A percentile compares a stretch with the other conserved stretches of the same genome.
phyloP scores from a whole-genome alignment of 2,329 filamentous ascomycete species.

The Hirsutella minnesotensis region DNA sequence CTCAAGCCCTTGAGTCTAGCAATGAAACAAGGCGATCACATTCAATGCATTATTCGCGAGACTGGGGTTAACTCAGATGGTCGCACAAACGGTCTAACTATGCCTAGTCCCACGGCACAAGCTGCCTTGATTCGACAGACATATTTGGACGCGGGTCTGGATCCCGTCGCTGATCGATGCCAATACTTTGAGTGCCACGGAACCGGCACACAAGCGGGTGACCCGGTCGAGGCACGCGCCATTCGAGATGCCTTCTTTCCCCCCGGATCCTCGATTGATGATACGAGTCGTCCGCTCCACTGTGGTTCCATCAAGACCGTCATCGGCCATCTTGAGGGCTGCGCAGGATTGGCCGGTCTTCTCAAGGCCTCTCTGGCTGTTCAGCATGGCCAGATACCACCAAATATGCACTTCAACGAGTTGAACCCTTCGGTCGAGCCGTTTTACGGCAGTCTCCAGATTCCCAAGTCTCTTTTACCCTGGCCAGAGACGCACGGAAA shows the following conservation, averaged over 20 bases:
- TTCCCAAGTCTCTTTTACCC: slow-evolving; percentile 9
- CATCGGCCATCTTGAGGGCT: slow-evolving; percentile 15
- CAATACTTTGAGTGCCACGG: slow-evolving; percentile 22
- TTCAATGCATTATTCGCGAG: slow-evolving; percentile 21
- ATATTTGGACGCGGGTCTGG: slow-evolving; percentile 17
- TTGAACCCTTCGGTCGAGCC: slow-evolving; percentile 16
- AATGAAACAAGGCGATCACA: slow-evolving; percentile 26
- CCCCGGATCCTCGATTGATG: slow-evolving; percentile 4
- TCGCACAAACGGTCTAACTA: slow-evolving; percentile 2
- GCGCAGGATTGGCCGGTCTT: slow-evolving; percentile 13
- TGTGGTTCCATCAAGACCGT: slow-evolving; percentile 15
- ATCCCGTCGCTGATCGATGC: slow-evolving; percentile 9
- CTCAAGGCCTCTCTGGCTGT: slow-evolving; percentile 10
- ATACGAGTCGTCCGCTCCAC: not conserved
- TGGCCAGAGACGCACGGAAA: slow-evolving; percentile 10
- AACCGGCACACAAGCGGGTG: slow-evolving; percentile 23
- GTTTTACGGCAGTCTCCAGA: slow-evolving; percentile 10
- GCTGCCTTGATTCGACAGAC: slow-evolving; percentile 14
- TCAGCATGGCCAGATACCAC: slow-evolving; percentile 12
- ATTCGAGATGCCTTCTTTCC: slow-evolving; percentile 28
- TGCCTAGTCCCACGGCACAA: slow-evolving; percentile 9
- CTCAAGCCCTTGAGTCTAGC: slow-evolving; percentile 32
- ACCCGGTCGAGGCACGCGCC: slow-evolving; percentile 14
- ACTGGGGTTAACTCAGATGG: slow-evolving; percentile 29
- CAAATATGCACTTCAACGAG: slow-evolving; percentile 17